A percentile compares a stretch with the other conserved stretches of the same genome.
Evolutionary conservation across 139 green algal genomes (phyloP).

Genomic region (Micractinium conductrix): DNA sequence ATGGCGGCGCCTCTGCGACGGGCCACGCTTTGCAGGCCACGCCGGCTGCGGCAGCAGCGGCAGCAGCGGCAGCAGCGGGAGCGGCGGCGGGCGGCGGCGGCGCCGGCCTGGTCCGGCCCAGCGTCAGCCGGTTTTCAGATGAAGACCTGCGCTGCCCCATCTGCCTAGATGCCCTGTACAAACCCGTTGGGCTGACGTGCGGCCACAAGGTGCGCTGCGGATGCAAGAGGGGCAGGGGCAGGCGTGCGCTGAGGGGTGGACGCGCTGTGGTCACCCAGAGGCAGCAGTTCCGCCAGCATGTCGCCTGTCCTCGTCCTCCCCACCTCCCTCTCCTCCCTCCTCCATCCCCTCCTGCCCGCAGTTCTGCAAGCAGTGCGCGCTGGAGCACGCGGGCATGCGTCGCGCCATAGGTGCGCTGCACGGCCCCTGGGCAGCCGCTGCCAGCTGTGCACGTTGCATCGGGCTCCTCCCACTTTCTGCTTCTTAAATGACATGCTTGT

Average conservation of each 20-base stretch:
- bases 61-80: not conserved
- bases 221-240: too few species aligned
- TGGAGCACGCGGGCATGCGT: conserved; percentile 39
- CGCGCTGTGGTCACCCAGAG: too few species aligned
- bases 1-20: too few species aligned
- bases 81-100: not conserved
- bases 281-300: too few species aligned
- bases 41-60: not conserved
- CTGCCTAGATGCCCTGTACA: conserved; percentile 54
- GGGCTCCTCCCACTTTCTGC: too few species aligned
- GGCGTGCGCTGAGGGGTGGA: too few species aligned
- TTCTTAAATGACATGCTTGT: too few species aligned
- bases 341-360: not conserved
- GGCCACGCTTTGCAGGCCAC: too few species aligned
- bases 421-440: too few species aligned
- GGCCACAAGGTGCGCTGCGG: conserved; percentile 35
- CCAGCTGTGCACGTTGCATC: too few species aligned
- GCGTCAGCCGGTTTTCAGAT: conserved; percentile 5
- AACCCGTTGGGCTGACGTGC: conserved; percentile 51
- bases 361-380: conserved; percentile 50
- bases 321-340: not conserved
- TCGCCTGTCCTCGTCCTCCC: too few species aligned
- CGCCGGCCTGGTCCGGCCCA: not conserved
- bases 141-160: conserved; percentile 37
- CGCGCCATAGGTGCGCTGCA: conserved; percentile 34